phyloP scores from a whole-genome alignment of 306 rosid species.

The Vicia sativa region DNA sequence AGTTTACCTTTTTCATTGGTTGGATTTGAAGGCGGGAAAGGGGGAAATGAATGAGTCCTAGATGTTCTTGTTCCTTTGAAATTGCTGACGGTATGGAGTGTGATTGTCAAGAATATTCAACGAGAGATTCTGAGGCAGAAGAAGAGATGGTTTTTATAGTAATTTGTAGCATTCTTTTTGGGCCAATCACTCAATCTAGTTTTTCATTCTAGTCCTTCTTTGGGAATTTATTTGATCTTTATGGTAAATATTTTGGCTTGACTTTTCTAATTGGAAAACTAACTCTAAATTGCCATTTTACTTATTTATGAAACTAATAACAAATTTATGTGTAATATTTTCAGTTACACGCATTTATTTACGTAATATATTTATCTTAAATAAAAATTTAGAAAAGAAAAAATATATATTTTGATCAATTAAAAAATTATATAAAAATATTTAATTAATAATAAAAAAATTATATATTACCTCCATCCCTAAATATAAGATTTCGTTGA shows the following conservation, averaged over 20 bases:
- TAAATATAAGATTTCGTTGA: no score
- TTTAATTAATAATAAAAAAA: no score
- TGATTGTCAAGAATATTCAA: conserved; percentile 12
- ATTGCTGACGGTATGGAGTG: not conserved
- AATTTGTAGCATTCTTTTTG: not conserved
- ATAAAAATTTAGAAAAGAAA: no score
- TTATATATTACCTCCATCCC: no score
- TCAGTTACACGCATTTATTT: no score
- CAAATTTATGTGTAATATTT: no score
- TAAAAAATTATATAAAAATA: no score
- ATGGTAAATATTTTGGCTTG: not conserved
- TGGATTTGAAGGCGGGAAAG: conserved; percentile 26
- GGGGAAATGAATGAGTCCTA: not conserved
- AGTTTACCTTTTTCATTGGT: not conserved
- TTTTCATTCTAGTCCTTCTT: not conserved
- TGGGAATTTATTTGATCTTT: not conserved
- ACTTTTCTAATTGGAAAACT: not conserved
- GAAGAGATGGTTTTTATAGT: not conserved
- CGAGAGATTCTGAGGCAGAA: not conserved
- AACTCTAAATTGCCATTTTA: not conserved
- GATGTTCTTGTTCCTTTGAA: not conserved
- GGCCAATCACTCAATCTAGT: not conserved
- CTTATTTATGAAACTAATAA: no score
- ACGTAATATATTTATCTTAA: no score
- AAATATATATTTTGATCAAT: no score